Evolutionary conservation across 345 rosid species (phyloP).

Genomic region (Angophora floribunda): DNA sequence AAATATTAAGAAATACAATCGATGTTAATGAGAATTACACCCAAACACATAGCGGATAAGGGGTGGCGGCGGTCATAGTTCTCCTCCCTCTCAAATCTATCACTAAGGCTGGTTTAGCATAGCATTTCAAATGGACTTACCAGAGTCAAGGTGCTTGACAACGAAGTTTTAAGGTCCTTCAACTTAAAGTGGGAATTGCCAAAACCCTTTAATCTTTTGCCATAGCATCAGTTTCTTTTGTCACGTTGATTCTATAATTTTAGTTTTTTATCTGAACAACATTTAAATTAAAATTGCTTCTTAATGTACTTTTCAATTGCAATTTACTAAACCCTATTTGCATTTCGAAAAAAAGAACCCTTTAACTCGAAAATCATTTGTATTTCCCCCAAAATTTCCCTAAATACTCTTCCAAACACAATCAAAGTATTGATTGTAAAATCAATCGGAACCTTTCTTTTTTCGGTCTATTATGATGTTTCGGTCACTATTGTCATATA

Average conservation of each 20-base stretch:
- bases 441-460: background rate
- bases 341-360: background rate
- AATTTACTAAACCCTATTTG: accelerated
- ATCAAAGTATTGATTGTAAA: accelerated
- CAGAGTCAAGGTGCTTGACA: background rate
- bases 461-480: accelerated
- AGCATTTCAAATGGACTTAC: background rate
- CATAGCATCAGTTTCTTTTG: no score
- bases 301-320: accelerated
- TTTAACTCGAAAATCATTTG: background rate
- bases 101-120: background rate
- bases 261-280: no score
- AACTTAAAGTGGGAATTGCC: no score
- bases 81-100: background rate
- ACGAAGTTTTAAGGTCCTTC: background rate
- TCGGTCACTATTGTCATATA: background rate
- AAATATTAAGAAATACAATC: background rate
- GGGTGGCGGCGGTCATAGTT: background rate
- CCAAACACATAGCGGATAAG: background rate
- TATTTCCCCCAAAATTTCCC: background rate
- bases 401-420: accelerated
- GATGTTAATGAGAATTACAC: background rate
- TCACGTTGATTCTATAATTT: no score
- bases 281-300: no score
- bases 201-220: background rate